These are phyloP conservation scores for Fusarium sp. DNA, from an alignment of 2,329 filamentous ascomycete genomes.

Conservation along the genomic window DNA sequence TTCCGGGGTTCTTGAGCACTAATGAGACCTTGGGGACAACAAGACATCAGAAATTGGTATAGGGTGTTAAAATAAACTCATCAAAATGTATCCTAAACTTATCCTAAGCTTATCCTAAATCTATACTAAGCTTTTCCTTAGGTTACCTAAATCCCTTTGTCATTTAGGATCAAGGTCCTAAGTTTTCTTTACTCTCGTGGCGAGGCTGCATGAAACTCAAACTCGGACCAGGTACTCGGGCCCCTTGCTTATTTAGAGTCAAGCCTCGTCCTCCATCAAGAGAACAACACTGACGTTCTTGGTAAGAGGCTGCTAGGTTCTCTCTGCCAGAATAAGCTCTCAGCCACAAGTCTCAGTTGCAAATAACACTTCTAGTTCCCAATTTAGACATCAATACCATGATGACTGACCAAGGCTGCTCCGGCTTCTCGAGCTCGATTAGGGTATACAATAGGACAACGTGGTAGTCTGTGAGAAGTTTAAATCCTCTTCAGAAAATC, in stretches of 20 bases:
- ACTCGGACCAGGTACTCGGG: not conserved
- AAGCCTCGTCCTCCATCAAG: not conserved
- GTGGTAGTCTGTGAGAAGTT: not conserved
- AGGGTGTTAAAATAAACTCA: not conserved
- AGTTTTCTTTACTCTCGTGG: accelerated
- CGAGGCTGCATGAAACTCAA: not conserved
- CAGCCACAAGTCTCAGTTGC: no score
- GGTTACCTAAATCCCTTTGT: not conserved
- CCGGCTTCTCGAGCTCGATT: not conserved
- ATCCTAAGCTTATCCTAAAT: not conserved
- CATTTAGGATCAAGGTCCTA: not conserved
- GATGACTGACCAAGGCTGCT: no score
- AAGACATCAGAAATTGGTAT: accelerated
- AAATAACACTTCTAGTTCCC: no score
- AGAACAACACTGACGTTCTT: no score
- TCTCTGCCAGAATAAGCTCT: no score
- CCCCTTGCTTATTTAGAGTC: no score
- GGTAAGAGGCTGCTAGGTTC: not conserved
- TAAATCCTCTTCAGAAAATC: not conserved
- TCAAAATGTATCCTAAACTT: not conserved
- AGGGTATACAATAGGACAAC: no score
- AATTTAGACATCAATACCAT: no score
- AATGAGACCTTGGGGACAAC: no score
- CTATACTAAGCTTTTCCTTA: not conserved
- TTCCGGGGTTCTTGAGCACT: accelerated